phyloP scores from a whole-genome alignment of 169 alveolate genomes.

The Eimeria praecox region DNA sequence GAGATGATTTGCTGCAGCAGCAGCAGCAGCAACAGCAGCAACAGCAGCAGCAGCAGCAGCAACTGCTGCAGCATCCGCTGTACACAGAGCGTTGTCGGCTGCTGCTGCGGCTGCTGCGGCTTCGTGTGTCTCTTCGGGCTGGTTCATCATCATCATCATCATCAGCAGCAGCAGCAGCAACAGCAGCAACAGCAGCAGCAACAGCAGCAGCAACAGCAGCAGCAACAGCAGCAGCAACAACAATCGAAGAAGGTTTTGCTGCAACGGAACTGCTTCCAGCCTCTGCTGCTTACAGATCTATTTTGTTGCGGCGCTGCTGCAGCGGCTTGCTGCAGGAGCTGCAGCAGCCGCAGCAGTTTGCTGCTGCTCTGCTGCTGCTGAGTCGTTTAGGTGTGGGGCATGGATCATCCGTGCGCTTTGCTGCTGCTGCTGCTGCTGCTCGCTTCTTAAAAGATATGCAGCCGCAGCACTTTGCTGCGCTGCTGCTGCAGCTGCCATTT shows the following conservation, averaged over 20 bases:
- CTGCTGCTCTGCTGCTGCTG: conserved; percentile 35
- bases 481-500: conserved; percentile 59
- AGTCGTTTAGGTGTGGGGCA: conserved; percentile 71
- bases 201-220: conserved; percentile 22
- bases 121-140: conserved; percentile 57
- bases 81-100: conserved; percentile 51
- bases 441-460: conserved; percentile 40
- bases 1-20: background rate
- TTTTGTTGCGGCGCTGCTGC: conserved; percentile 69
- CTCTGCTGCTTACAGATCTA: background rate
- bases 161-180: conserved; percentile 38
- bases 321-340: conserved; percentile 70
- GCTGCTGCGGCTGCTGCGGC: conserved; percentile 75
- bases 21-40: background rate
- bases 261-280: conserved; percentile 27
- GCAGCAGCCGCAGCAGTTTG: conserved; percentile 59
- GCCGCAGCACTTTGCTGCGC: conserved; percentile 67
- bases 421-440: conserved; percentile 67
- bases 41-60: conserved; percentile 38
- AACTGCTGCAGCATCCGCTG: conserved; percentile 68
- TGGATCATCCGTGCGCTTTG: conserved; percentile 75
- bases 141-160: no score
- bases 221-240: conserved; percentile 62
- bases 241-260: conserved; percentile 34
- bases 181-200: conserved; percentile 40